Evolutionary conservation across 768 basidiomycete genomes (phyloP).

Genomic region (Leucosporidium scottii): DNA sequence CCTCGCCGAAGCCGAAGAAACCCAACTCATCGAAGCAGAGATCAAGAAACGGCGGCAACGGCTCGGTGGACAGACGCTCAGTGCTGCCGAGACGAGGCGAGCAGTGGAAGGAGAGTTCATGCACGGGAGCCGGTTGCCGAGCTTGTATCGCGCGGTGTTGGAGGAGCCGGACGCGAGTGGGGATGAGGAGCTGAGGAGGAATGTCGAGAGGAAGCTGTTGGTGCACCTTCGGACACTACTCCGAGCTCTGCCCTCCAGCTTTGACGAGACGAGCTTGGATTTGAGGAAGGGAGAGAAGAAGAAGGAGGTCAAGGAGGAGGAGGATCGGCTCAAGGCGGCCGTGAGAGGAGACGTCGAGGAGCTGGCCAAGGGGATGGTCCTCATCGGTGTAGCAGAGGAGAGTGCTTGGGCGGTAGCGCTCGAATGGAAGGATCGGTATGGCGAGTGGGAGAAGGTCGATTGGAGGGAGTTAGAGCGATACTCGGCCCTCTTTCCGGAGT

Average conservation of each 20-base stretch:
- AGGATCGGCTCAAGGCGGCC: conserved; percentile 35
- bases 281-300: conserved; percentile 45
- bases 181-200: conserved; percentile 56
- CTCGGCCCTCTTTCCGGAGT: conserved; percentile 58
- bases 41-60: conserved; percentile 70
- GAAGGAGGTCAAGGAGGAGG: conserved; percentile 15
- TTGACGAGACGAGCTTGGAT: conserved; percentile 28
- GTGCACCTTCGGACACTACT: conserved; percentile 58
- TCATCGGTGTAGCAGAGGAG: conserved; percentile 69
- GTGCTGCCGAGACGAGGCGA: conserved; percentile 37
- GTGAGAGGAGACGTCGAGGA: conserved; percentile 61
- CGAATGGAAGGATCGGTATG: conserved; percentile 63
- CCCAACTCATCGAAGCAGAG: conserved; percentile 55
- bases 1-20: conserved; percentile 61
- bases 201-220: conserved; percentile 68
- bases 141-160: conserved; percentile 67
- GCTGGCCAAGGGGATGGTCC: conserved; percentile 64
- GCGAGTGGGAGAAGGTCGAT: conserved; percentile 58
- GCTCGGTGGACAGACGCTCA: conserved; percentile 47
- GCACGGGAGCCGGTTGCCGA: conserved; percentile 52
- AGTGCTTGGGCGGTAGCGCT: conserved; percentile 72
- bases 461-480: conserved; percentile 51
- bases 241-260: conserved; percentile 52
- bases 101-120: conserved; percentile 37
- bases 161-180: conserved; percentile 73